A percentile compares a stretch with the other conserved stretches of the same genome.
Evolutionary conservation across 306 rosid genomes (phyloP).

Genomic region (Acacia confusa): DNA sequence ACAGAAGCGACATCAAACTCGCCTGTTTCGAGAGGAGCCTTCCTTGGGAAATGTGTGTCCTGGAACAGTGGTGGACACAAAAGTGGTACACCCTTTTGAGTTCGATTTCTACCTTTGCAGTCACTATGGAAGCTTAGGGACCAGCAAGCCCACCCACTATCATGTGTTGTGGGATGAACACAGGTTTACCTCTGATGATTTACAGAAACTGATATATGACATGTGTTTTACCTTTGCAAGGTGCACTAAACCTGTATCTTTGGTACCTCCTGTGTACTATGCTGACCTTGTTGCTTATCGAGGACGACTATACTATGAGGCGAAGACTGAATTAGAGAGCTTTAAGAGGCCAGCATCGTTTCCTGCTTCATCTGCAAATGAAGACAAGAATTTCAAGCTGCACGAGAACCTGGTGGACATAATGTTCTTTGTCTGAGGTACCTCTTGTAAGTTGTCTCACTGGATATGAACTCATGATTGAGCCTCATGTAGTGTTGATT

Average conservation of each 20-base stretch:
- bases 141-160: slow-evolving; percentile 88
- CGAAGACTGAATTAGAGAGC: slow-evolving; percentile 37
- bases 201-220: slow-evolving; percentile 70
- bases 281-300: slow-evolving; percentile 87
- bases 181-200: slow-evolving; percentile 59
- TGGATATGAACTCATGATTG: neutral
- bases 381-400: slow-evolving; percentile 46
- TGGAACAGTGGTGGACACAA: slow-evolving; percentile 75
- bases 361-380: slow-evolving; percentile 36
- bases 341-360: slow-evolving; percentile 34
- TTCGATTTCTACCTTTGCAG: slow-evolving; percentile 80
- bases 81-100: slow-evolving; percentile 67
- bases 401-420: slow-evolving; percentile 53
- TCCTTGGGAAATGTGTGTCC: slow-evolving; percentile 52
- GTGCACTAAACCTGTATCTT: slow-evolving; percentile 81
- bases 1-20: slow-evolving; percentile 75
- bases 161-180: slow-evolving; percentile 82
- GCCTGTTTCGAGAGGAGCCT: slow-evolving; percentile 59
- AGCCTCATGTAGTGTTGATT: slow-evolving; percentile 1
- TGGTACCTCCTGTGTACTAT: slow-evolving; percentile 82
- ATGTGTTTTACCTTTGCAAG: slow-evolving; percentile 83
- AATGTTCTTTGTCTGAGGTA: slow-evolving; percentile 61
- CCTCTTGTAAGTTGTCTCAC: neutral
- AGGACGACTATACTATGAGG: slow-evolving; percentile 70
- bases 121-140: slow-evolving; percentile 70